A percentile compares a stretch with the other conserved stretches of the same genome.
These are phyloP conservation scores for Kwoniella sp. DNA, from an alignment of 768 basidiomycete genomes.

Conservation along the genomic window DNA sequence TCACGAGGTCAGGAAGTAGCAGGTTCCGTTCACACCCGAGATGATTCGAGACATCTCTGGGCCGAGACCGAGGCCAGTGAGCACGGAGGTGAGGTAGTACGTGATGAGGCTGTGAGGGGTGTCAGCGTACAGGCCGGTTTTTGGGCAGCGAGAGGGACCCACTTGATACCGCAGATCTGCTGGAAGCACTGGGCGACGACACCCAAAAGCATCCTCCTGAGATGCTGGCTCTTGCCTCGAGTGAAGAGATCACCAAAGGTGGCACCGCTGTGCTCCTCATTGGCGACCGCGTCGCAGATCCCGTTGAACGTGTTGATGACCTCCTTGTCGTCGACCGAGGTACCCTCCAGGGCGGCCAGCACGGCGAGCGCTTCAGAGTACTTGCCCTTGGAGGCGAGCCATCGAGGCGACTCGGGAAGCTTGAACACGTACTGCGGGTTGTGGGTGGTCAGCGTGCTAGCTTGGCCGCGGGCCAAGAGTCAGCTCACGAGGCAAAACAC, in stretches of 20 bases:
- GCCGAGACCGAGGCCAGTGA: constrained; percentile 54
- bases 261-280: constrained; percentile 52
- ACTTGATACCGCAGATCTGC: constrained; percentile 55
- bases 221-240: constrained; percentile 60
- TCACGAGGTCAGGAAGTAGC: constrained; percentile 38
- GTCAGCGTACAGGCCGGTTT: background rate
- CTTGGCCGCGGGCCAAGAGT: background rate
- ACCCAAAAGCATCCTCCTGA: constrained; percentile 59
- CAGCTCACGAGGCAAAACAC: constrained; percentile 36
- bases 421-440: constrained; percentile 53
- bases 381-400: constrained; percentile 60
- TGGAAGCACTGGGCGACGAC: constrained; percentile 64
- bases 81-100: constrained; percentile 45
- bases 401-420: constrained; percentile 50
- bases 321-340: constrained; percentile 53
- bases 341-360: constrained; percentile 60
- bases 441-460: background rate
- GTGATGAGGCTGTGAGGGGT: constrained; percentile 58
- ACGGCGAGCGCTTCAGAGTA: constrained; percentile 60
- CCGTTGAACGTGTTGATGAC: constrained; percentile 58
- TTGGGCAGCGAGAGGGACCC: background rate
- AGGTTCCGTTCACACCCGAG: constrained; percentile 41
- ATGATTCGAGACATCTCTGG: constrained; percentile 60
- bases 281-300: constrained; percentile 57
- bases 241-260: constrained; percentile 59